Evolutionary conservation across 2,329 filamentous ascomycete genomes (phyloP).

Genomic region (Paraphoma sp.): DNA sequence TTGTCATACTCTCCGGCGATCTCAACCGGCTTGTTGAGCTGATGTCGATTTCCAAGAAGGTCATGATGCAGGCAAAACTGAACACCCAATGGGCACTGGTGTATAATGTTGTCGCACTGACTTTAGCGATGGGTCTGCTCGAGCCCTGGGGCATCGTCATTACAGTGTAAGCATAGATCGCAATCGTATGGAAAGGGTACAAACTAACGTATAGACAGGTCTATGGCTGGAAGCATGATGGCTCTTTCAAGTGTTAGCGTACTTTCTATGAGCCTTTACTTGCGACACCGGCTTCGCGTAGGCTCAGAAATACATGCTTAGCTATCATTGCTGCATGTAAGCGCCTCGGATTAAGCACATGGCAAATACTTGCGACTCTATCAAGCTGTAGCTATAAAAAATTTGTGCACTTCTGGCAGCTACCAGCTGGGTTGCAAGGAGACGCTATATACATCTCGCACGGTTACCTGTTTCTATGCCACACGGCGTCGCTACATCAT

Average conservation of each 20-base stretch:
- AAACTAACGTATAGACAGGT: neutral
- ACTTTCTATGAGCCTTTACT: constrained; percentile 5
- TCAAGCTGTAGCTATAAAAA: too few species aligned
- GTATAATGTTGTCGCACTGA: constrained; percentile 8
- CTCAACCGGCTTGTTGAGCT: neutral
- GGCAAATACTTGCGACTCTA: too few species aligned
- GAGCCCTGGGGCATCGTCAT: constrained; percentile 3
- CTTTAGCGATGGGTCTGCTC: constrained; percentile 3
- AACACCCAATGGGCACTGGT: constrained; percentile 7
- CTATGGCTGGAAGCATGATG: constrained; percentile 3
- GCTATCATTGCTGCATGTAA: neutral
- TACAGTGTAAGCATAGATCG: neutral
- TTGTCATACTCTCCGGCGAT: constrained; percentile 7
- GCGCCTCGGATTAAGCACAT: too few species aligned
- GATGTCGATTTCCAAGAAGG: constrained; percentile 4
- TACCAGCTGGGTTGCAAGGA: too few species aligned
- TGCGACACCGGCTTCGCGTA: neutral
- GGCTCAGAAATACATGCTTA: neutral
- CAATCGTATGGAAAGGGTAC: neutral
- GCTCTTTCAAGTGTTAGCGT: constrained; percentile 4
- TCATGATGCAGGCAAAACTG: constrained; percentile 5
- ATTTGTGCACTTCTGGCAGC: too few species aligned
- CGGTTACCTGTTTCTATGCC: too few species aligned
- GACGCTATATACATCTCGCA: too few species aligned
- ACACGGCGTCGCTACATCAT: too few species aligned